Evolutionary conservation across 345 rosid species (phyloP), one percentile per base, ranked within the genome.

Genomic region (Eucalyptus tenuipes): DNA sequence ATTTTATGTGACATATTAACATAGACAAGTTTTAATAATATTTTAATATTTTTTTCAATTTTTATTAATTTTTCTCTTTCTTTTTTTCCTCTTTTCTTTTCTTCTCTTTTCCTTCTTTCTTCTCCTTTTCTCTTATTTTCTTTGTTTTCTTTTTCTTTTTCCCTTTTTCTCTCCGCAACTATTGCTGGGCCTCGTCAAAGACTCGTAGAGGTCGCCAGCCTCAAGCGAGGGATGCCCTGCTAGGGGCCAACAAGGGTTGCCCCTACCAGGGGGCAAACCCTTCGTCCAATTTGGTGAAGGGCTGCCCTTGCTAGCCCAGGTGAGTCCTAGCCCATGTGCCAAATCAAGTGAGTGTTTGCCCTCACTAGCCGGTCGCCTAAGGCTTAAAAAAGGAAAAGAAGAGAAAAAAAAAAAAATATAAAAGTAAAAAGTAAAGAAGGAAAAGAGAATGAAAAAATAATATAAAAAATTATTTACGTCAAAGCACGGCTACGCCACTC

Each of bases 41-140:
- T 53, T 53, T 53, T 22, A 22, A 53, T 3, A 20, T n/a, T 7
- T 4, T 8, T 53, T 53, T 20, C 2, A 20, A 53, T 20, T 55
- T 53, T 55, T 22, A 53, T 55, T 55, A 20, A 22, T 22, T 22
- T 22, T 9, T 9, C 4, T 22, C 59, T 17, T 49, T 17, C 18
- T 20, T 4, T 53, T 7, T 20, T 53, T 8, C 0, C 4, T 1
- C 1, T 1, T 16, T 50, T 3, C 3, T 12, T 16, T 8, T 50
- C 17, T 0, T 13, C 13, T 10, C 12, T 5, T 49, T 49, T 16
- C 18, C 18, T 16, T 50, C 20, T 50, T 16, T 52, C 10, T 9
- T 55, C 12, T 55, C 24, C 0, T 55, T 55, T 22, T 53, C 27
- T 53, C 25, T 53, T 20, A 0, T 22, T 53, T 53, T 53, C 11